Conservation (phyloP, 179 eudicot genomes). For the Actinidia polygama region DNA sequence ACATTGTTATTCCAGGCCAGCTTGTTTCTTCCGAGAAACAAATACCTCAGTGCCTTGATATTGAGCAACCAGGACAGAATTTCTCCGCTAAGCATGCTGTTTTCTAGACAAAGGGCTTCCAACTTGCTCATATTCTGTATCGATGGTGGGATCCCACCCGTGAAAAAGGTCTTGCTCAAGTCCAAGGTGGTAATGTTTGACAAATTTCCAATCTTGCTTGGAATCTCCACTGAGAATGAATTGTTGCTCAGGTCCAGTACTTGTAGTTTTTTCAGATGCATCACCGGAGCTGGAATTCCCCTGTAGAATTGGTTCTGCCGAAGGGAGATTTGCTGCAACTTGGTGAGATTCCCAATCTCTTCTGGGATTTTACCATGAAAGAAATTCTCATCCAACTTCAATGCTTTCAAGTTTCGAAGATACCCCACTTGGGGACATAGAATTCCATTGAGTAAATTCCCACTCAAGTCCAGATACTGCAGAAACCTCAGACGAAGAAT, state of each 20-base stretch:
- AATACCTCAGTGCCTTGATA: constrained; percentile 27
- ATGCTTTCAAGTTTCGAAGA: constrained; percentile 37
- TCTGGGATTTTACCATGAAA: constrained; percentile 45
- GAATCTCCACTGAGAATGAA: constrained; percentile 30
- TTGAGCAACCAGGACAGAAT: constrained; percentile 57
- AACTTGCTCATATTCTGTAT: constrained; percentile 39
- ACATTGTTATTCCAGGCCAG: constrained; percentile 39
- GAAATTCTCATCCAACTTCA: constrained; percentile 46
- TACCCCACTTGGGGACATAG: constrained; percentile 40
- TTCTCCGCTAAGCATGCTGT: constrained; percentile 44
- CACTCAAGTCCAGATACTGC: constrained; percentile 53
- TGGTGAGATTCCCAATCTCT: constrained; percentile 45
- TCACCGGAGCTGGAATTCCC: constrained; percentile 34
- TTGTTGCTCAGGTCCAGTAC: constrained; percentile 35
- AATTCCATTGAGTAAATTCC: constrained; percentile 39
- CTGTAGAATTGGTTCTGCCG: constrained; percentile 45
- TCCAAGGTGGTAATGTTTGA: constrained; percentile 39
- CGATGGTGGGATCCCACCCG: constrained; percentile 47
- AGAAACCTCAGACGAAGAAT: constrained; percentile 39
- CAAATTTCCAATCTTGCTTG: constrained; percentile 35
- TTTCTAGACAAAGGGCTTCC: constrained; percentile 39
- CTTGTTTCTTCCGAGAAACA: constrained; percentile 48
- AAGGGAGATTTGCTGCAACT: constrained; percentile 40
- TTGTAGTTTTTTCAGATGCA: constrained; percentile 25
- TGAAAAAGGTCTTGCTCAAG: constrained; percentile 49